Base-by-base conservation (phyloP, 2,329 filamentous ascomycete genomes). In the Ascochyta lentis region DNA sequence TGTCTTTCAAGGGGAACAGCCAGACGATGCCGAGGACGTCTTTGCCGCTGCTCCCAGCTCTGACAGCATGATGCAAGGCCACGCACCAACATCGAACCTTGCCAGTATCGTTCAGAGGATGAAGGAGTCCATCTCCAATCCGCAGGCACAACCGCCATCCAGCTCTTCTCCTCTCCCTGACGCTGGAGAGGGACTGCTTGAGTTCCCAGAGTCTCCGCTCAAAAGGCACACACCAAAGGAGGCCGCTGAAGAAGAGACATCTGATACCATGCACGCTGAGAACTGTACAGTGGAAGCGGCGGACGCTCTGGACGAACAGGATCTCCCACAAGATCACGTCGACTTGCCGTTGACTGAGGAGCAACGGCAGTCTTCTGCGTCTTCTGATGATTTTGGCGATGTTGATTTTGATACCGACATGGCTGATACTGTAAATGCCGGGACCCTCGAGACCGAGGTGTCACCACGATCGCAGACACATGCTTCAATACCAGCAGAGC, bases 121-220 rank as follows among this genome's bases (percentile, higher is more conserved):
- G 63, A 77, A 78, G 56, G 78, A 81, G 48, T 77, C 77, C 34
- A 72, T 81, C 6, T 71, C 75, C 7, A 66, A 66, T 35, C 62
- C 66, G 9, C 61, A 61, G 12, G 67, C 67, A 6, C 61, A 69
- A 15, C 64, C 70, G 22, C 79, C 79, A 1, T 79, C 79, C 8
- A 81, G 79, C 64, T 82, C 80, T 9, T 81, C 78, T 27, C 79
- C 80, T 1, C 60, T 80, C 13, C 79, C 79, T 12, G 77, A 76
- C 4, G 46, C 45, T 15, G 58, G 55, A n/a, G 64, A 69, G 31
- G 61, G 61, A 4, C 63, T 58, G 26, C 34, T 42, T 2, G 39
- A 26, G 13, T 64, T 65, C 1, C 59, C 65, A 1, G 69, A 66
- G 3, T 75, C 74, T 15, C 74, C 74, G 23, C 56, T 73, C 3